Base-by-base conservation (phyloP, 1,284 basidiomycete species). In the Phylloboletellus chloephorus region DNA sequence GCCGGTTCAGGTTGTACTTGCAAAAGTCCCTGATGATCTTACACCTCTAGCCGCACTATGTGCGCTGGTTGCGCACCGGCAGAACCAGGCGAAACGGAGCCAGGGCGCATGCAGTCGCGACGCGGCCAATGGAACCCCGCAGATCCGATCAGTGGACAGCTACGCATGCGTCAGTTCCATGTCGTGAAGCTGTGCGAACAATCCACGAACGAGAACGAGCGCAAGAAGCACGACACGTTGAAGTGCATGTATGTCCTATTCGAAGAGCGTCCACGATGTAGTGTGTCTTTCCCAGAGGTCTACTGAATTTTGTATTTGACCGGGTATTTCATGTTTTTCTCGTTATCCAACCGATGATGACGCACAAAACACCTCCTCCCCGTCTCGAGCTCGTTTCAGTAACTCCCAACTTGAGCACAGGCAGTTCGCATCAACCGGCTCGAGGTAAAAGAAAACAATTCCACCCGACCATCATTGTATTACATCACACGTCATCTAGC, bases 41-140 rank as follows among this genome's bases (percentile, higher is more conserved):
- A 25, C 12, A 30, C 25, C 23, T 31, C 28, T 44, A 88, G 86
- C 87, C 56, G 87, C 87, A 15, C 65, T 89, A 36, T 82, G 84
- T 54, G 85, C 85, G 7, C 69, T 87, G 31, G 51, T 65, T 12
- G 58, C 62, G 23, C 47, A 58, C 4, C 60, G 47, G 38, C 57
- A 64, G 37, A 48, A 29, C 17, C 32, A 43, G 15, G 44, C 49
- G 15, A 52, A 46, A 38, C 44, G 43, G 25, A 31, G 3, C 12
- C 43, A 48, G 4, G 38, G 31, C 8, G 30, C 29, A 21, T 40
- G 46, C 24, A 19, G 11, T 7, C 41, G 48, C 19, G 51, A 52
- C 8, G 10, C 24, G 2, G 3, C 36, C 7, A 24, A 37, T 2
- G 38, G 31, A 0, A 35, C 43, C 36, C 32, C 42, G 13, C 50